A percentile compares a stretch with the other conserved stretches of the same genome.
phyloP scores from a whole-genome alignment of 2,329 filamentous ascomycete genomes.

The Aspergillus versicolor region DNA sequence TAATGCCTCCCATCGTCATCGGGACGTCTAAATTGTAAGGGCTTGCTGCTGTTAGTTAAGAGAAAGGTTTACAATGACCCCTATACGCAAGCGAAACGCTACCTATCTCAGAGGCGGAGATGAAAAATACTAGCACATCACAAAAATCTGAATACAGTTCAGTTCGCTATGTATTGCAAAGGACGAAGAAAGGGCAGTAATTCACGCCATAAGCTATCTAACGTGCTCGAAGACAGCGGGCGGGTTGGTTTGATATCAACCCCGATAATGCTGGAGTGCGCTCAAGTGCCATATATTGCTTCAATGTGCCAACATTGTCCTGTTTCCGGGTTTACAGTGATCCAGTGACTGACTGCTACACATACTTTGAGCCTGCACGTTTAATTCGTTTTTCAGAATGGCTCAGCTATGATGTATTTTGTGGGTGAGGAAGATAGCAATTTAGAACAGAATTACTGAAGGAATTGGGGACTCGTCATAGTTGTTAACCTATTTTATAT shows the following conservation, averaged over 20 bases:
- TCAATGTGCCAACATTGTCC: no score
- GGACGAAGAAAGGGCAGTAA: neutral
- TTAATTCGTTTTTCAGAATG: neutral
- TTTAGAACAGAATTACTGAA: neutral
- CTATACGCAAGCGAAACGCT: no score
- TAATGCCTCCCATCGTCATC: neutral
- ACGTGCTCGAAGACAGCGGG: neutral
- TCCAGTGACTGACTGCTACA: no score
- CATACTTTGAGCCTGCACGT: no score
- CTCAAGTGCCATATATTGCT: no score
- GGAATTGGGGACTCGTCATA: neutral
- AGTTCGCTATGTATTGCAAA: neutral
- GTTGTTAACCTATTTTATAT: neutral
- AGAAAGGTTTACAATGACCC: no score
- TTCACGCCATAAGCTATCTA: neutral
- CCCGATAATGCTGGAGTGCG: no score
- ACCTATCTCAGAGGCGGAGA: no score
- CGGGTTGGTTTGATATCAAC: neutral
- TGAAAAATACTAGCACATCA: neutral
- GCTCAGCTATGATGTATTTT: neutral
- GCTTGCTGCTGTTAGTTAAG: no score
- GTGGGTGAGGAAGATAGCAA: neutral
- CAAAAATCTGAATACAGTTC: neutral
- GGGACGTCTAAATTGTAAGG: neutral
- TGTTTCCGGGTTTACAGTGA: no score